phyloP scores from a whole-genome alignment of 768 basidiomycete species.

The Macrolepiota albuminosa region DNA sequence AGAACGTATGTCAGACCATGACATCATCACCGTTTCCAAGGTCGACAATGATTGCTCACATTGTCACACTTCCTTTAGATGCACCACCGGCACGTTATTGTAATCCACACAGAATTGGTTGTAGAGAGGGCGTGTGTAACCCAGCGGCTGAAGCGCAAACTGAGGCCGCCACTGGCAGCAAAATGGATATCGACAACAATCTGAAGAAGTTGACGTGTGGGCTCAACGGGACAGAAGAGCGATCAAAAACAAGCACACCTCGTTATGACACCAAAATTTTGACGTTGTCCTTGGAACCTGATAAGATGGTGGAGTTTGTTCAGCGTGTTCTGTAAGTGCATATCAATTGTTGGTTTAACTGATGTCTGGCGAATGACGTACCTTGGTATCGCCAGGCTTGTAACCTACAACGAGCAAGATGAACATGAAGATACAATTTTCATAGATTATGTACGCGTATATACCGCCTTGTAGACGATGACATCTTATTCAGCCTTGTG shows the following conservation, averaged over 20 bases:
- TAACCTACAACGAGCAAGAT: slow-evolving; percentile 44
- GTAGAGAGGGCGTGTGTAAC: too few relatives aligned
- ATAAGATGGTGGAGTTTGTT: slow-evolving; percentile 87
- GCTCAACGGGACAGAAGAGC: neutral
- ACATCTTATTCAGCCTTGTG: slow-evolving; percentile 90
- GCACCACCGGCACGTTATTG: too few relatives aligned
- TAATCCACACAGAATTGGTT: too few relatives aligned
- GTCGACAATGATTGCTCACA: too few relatives aligned
- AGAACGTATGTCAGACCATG: too few relatives aligned
- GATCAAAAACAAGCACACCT: slow-evolving; percentile 27
- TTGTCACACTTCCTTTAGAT: too few relatives aligned
- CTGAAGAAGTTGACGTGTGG: slow-evolving; percentile 12
- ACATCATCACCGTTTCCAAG: too few relatives aligned
- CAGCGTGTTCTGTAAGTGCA: slow-evolving; percentile 49
- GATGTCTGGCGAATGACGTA: slow-evolving; percentile 31
- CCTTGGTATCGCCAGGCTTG: slow-evolving; percentile 77
- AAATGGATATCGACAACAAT: too few relatives aligned
- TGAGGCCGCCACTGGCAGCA: too few relatives aligned
- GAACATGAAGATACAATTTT: neutral
- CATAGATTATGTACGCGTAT: neutral
- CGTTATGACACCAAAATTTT: slow-evolving; percentile 84
- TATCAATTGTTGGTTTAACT: neutral
- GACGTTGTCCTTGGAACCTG: slow-evolving; percentile 60
- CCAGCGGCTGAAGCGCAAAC: too few relatives aligned
- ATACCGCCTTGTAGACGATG: slow-evolving; percentile 89